Evolutionary conservation across 2,329 filamentous ascomycete genomes (phyloP), one percentile per base, ranked within the genome.

Genomic region (Fusarium pseudonygamai): DNA sequence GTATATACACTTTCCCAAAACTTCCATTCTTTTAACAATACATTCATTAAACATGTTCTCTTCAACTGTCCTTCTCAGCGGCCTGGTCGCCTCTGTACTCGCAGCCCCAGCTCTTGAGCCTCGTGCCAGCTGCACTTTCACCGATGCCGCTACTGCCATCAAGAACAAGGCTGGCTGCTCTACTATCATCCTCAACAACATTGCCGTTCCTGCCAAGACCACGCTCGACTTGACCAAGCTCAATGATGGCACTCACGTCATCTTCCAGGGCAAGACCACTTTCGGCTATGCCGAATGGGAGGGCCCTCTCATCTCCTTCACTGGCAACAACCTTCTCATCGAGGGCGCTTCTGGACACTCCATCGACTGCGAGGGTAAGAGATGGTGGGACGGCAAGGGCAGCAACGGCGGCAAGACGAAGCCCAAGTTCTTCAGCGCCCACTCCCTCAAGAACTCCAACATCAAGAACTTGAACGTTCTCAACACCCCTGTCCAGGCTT

Each of bases 251-350:
- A 89, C 88, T 62, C 20, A 84, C 80, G 76, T 92, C 70, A 88
- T 87, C 74, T 93, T 93, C 80, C 80, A 88, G 64, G 92, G 91
- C 47, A 88, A 84, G 20, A 93, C 91, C n/a, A 89, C 87, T 60
- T 93, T 91, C 77, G 91, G 85, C 26, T 92, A 92, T 82, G 83
- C 88, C 71, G 87, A 91, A 76, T 93, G 91, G 91, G 79, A 80
- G 4, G 91, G 91, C 0, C 91, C 91, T 49, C 84, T 93, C 20
- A 85, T 93, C 75, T 85, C 86, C 34, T 84, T 93, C 70, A 87
- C 87, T 3, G 91, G 91, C 45, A 87, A 80, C 40, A 82, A 84
- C 69, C 85, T 92, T 74, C 85, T 84, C 34, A 84, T 92, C 43
- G 83, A 83, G 14, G 88, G 87, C 52, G 86, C 86, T 28, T 74